These are phyloP conservation scores for Lachancea cidri DNA, from an alignment of 805 yeast species.

Conservation along the genomic window DNA sequence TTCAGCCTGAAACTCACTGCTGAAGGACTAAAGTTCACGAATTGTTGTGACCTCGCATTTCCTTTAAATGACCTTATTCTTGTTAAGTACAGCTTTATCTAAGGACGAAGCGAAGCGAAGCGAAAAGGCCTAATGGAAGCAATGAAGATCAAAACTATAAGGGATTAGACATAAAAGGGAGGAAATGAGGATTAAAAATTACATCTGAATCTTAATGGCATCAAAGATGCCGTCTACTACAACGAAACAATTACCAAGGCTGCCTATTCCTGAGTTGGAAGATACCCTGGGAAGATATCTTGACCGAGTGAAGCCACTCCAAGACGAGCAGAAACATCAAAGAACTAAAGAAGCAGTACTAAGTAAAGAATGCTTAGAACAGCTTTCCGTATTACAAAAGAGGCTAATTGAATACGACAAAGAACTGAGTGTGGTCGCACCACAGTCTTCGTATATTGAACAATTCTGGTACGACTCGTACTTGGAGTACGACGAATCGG, in stretches of 20 bases:
- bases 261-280: constrained; percentile 75
- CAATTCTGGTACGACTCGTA: constrained; percentile 94
- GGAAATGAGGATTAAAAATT: too few relatives aligned
- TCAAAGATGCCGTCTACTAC: constrained; percentile 4
- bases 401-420: constrained; percentile 57
- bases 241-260: constrained; percentile 22
- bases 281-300: constrained; percentile 66
- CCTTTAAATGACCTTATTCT: background rate
- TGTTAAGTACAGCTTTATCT: background rate
- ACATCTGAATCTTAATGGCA: too few relatives aligned
- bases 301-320: constrained; percentile 70
- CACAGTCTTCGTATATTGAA: constrained; percentile 77
- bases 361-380: constrained; percentile 19
- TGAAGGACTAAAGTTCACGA: background rate
- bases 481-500: constrained; percentile 80
- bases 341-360: constrained; percentile 49
- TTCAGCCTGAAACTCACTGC: background rate
- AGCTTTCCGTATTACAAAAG: constrained; percentile 49
- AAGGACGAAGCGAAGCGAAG: background rate
- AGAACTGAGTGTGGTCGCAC: constrained; percentile 54
- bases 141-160: background rate
- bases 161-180: too few relatives aligned
- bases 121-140: background rate
- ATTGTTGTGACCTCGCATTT: background rate
- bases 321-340: constrained; percentile 64